Evolutionary conservation across 1,284 basidiomycete species (phyloP).

Genomic region (Moesziomyces sp.): DNA sequence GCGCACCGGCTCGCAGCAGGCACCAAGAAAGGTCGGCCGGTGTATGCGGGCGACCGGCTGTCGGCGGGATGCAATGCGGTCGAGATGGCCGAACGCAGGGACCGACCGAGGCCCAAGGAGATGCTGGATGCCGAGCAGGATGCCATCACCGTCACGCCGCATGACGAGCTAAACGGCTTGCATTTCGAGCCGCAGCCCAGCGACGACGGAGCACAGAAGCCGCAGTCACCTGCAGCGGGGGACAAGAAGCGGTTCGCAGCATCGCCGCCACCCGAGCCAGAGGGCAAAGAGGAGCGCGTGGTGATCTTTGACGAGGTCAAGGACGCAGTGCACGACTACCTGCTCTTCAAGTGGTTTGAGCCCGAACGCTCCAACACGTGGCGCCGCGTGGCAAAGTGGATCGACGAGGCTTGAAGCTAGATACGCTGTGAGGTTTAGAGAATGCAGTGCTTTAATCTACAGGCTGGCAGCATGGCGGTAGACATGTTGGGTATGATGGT

Average conservation of each 20-base stretch:
- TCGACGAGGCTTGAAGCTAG: conserved; percentile 17
- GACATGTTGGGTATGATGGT: neutral
- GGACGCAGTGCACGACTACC: conserved; percentile 61
- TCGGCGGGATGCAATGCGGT: conserved; percentile 33
- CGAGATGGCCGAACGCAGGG: conserved; percentile 46
- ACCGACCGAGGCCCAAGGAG: conserved; percentile 49
- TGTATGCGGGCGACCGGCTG: conserved; percentile 49
- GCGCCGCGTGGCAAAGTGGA: conserved; percentile 58
- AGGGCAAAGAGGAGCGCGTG: conserved; percentile 38
- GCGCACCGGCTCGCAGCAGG: conserved; percentile 60
- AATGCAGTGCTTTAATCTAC: too few relatives aligned
- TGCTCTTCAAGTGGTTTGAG: conserved; percentile 63
- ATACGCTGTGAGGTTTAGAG: too few relatives aligned
- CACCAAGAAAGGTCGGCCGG: conserved; percentile 40
- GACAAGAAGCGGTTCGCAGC: conserved; percentile 1
- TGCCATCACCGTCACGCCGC: conserved; percentile 10
- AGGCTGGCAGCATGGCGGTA: too few relatives aligned
- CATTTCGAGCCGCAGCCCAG: neutral
- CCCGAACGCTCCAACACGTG: conserved; percentile 55
- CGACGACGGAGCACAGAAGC: neutral
- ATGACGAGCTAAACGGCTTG: conserved; percentile 10
- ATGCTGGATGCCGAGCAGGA: conserved; percentile 21
- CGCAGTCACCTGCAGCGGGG: neutral
- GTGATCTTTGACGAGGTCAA: conserved; percentile 61
- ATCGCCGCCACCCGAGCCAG: conserved; percentile 11